phyloP scores from a whole-genome alignment of 163 green algal genomes.

The Chlamydomonas reinhardtii region DNA sequence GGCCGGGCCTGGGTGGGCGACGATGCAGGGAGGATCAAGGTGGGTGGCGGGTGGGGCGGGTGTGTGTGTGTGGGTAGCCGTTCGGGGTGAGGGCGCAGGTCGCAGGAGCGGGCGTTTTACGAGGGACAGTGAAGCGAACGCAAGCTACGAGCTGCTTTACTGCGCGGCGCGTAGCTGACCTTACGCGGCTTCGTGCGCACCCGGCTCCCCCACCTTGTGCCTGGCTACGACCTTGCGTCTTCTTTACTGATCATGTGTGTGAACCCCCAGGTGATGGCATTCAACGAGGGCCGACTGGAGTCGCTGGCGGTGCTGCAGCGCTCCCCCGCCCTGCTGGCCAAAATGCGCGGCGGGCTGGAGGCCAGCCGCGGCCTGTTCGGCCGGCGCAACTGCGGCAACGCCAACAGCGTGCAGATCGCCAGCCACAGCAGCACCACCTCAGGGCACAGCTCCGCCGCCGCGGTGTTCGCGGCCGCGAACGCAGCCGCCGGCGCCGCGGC shows the following conservation, averaged over 20 bases:
- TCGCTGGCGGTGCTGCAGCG: constrained; percentile 38
- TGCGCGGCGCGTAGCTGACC: too few species aligned
- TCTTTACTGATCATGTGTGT: too few species aligned
- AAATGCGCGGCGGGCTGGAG: background rate
- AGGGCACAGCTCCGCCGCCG: background rate
- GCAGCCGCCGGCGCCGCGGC: background rate
- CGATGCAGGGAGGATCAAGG: constrained; percentile 53
- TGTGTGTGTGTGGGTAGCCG: too few species aligned
- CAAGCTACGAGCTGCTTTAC: too few species aligned
- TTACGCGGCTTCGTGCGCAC: too few species aligned
- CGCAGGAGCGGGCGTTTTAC: too few species aligned
- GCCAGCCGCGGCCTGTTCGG: constrained; percentile 5
- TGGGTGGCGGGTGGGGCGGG: background rate
- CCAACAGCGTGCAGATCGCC: too few species aligned
- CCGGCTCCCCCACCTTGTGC: too few species aligned
- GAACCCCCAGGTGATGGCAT: constrained; percentile 4
- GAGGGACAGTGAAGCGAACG: too few species aligned
- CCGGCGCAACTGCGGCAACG: constrained; percentile 5
- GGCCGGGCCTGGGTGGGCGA: constrained; percentile 62
- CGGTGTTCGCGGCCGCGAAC: background rate
- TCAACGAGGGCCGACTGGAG: constrained; percentile 14
- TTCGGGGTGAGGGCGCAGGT: too few species aligned
- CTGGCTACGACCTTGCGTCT: too few species aligned
- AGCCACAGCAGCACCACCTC: constrained; percentile 2
- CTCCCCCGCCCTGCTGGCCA: background rate